Evolutionary conservation across 441 rosid species (phyloP).

Genomic region (Melastoma candidum): DNA sequence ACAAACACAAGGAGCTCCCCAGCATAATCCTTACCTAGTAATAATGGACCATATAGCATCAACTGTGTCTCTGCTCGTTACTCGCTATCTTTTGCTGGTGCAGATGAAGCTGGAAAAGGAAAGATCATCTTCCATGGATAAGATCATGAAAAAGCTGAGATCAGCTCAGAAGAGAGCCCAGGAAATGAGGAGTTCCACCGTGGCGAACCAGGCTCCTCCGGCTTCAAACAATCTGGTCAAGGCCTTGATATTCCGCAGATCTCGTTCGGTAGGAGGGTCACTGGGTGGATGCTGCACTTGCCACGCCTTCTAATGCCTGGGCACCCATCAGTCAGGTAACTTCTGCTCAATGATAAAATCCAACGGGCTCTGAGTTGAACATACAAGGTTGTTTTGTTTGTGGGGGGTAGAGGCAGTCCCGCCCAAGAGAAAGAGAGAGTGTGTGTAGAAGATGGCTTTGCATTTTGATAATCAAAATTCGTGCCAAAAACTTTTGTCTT

Average conservation of each 20-base stretch:
- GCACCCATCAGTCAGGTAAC: conserved; percentile 1
- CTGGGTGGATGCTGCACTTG: conserved; percentile 69
- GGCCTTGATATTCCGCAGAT: conserved; percentile 39
- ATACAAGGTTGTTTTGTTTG: too few species aligned
- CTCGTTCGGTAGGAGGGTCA: conserved; percentile 54
- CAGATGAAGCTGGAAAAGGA: conserved; percentile 98
- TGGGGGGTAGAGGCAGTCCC: too few species aligned
- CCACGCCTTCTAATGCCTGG: conserved; percentile 29
- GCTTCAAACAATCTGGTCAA: conserved; percentile 18
- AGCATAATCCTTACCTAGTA: too few species aligned
- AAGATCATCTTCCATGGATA: conserved; percentile 84
- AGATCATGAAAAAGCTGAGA: conserved; percentile 77
- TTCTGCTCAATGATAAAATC: too few species aligned
- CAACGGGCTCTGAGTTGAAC: too few species aligned
- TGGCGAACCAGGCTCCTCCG: conserved; percentile 34
- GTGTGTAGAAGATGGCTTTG: too few species aligned
- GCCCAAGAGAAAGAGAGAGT: too few species aligned
- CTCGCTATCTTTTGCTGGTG: conserved; percentile 12
- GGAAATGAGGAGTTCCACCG: conserved; percentile 69
- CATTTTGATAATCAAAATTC: too few species aligned
- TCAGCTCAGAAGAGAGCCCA: conserved; percentile 90
- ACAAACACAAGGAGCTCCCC: too few species aligned
- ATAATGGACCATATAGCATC: too few species aligned
- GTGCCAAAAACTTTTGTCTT: too few species aligned
- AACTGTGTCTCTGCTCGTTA: neutral